Evolutionary conservation across 148 eudicot genomes (phyloP).

Genomic region (Camellia granthamiana): DNA sequence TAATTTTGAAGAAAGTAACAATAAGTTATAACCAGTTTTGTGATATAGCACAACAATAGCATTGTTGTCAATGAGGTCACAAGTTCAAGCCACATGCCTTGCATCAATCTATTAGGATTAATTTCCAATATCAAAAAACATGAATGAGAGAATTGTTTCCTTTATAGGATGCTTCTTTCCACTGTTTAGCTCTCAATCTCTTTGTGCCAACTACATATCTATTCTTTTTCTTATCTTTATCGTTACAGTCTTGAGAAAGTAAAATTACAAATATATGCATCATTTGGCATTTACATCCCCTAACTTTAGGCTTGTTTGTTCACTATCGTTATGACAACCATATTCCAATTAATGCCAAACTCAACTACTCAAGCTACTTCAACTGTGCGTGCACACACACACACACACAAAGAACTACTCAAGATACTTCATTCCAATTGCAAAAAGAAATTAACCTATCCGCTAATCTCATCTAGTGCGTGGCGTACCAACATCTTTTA

Average conservation of each 20-base stretch:
- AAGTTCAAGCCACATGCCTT: not conserved
- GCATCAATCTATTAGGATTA: not conserved
- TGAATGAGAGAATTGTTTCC: not conserved
- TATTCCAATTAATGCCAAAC: not conserved
- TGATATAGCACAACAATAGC: not conserved
- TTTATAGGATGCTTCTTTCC: not conserved
- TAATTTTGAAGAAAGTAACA: not conserved
- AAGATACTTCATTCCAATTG: not conserved
- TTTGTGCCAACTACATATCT: not conserved
- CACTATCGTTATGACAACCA: not conserved
- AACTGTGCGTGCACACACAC: too few relatives aligned
- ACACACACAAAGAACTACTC: not conserved
- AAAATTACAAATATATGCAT: too few relatives aligned
- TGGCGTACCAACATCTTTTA: not conserved
- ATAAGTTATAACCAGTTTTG: too few relatives aligned
- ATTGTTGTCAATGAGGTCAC: not conserved
- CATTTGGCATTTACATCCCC: not conserved
- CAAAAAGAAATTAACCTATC: not conserved
- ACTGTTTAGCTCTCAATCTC: not conserved
- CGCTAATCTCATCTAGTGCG: not conserved
- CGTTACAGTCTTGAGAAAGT: not conserved
- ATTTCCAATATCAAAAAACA: not conserved
- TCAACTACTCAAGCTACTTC: not conserved
- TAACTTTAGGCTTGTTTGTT: not conserved
- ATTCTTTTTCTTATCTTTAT: not conserved